These are phyloP conservation scores for Gnomoniopsis sp. DNA, from an alignment of 2,329 filamentous ascomycete species.

Conservation along the genomic window DNA sequence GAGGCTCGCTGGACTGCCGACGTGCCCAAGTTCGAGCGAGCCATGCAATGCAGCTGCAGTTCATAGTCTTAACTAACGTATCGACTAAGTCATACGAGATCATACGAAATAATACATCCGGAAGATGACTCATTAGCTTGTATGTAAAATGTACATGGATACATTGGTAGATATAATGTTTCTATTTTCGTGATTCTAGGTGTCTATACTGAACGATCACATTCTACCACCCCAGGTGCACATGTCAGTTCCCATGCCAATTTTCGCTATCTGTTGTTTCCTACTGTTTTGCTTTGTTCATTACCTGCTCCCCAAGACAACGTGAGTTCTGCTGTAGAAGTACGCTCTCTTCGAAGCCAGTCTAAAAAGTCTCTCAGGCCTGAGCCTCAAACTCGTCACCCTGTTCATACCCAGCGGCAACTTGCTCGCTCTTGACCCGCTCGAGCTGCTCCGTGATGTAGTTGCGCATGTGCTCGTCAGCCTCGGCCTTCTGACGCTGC, in stretches of 20 bases:
- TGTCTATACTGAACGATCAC: not conserved
- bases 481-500: slow-evolving; percentile 47
- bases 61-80: slow-evolving; percentile 49
- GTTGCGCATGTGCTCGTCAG: slow-evolving; percentile 69
- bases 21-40: slow-evolving; percentile 72
- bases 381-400: slow-evolving; percentile 48
- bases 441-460: slow-evolving; percentile 82
- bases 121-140: no score
- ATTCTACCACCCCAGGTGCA: not conserved
- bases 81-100: no score
- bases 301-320: not conserved
- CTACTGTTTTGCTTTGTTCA: not conserved
- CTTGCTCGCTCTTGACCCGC: slow-evolving; percentile 60
- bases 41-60: slow-evolving; percentile 94
- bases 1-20: slow-evolving; percentile 83
- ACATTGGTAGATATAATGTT: no score
- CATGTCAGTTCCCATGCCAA: slow-evolving; percentile 4
- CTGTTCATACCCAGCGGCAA: slow-evolving; percentile 33
- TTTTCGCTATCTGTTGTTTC: not conserved
- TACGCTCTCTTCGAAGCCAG: no score
- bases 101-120: no score
- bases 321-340: no score
- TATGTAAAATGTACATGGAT: no score
- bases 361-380: slow-evolving; percentile 10
- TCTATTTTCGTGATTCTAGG: not conserved